Percentiles rank a stretch among this genome's conserved stretches.
These are phyloP conservation scores for Tubosaeta sp. DNA, from an alignment of 768 basidiomycete genomes.

Conservation along the genomic window DNA sequence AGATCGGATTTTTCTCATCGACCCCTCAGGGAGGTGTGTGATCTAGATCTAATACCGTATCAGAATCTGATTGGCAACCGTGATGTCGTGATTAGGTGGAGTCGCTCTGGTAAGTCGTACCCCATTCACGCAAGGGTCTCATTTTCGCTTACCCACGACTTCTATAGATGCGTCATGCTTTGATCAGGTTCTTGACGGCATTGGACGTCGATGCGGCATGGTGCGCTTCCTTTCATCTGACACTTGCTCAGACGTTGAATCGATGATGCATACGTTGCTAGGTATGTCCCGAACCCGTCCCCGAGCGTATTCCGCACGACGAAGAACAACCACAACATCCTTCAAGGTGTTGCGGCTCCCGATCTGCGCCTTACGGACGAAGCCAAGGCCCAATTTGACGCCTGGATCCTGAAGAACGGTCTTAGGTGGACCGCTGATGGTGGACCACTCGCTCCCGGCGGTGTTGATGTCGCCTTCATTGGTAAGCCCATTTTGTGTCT, in stretches of 20 bases:
- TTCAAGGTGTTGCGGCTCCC: slow-evolving; percentile 86
- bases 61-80: slow-evolving; percentile 22
- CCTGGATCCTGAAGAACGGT: slow-evolving; percentile 89
- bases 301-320: slow-evolving; percentile 90
- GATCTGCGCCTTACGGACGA: slow-evolving; percentile 73
- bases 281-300: slow-evolving; percentile 87
- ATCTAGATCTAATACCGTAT: slow-evolving; percentile 1
- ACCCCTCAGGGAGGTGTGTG: slow-evolving; percentile 87
- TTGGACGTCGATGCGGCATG: slow-evolving; percentile 81
- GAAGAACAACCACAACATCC: slow-evolving; percentile 93
- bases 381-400: slow-evolving; percentile 74
- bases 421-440: slow-evolving; percentile 83
- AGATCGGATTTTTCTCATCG: slow-evolving; percentile 91
- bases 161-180: slow-evolving; percentile 83
- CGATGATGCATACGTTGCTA: slow-evolving; percentile 31
- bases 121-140: slow-evolving; percentile 12
- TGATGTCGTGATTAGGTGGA: slow-evolving; percentile 54
- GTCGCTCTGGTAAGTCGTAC: slow-evolving; percentile 74
- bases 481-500: slow-evolving; percentile 39
- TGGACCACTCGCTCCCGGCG: slow-evolving; percentile 77
- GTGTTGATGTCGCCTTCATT: slow-evolving; percentile 86
- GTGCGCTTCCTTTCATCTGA: slow-evolving; percentile 34
- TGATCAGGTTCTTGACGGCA: slow-evolving; percentile 78
- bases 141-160: slow-evolving; percentile 14
- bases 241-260: slow-evolving; percentile 1